Evolutionary conservation across 805 yeast species (phyloP), one percentile per base, ranked within the genome.

Genomic region (Debaryomyces tyrocola): DNA sequence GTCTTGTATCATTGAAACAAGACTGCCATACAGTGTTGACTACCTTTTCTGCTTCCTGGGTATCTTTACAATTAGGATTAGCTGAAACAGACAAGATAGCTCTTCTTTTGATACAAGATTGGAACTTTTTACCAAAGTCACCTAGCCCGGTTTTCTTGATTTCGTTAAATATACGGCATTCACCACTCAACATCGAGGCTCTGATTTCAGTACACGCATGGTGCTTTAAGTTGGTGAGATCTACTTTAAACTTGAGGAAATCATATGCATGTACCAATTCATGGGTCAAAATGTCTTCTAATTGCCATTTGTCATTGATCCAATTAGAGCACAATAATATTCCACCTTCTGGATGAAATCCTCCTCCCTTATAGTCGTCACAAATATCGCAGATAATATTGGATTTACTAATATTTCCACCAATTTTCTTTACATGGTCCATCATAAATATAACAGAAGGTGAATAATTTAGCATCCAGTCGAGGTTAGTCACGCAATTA

Each of bases 201-300:
- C 99, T 76, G 43, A 94, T 89, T 65, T 94, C 99, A 0, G 97
- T 85, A 64, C 99, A 94, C 0, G 99, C 99, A 62, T 92, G 98
- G 61, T 94, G 99, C 58, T 82, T 80, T 60, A 94, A 70, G 64
- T 92, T 82, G 46, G 77, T 59, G 86, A 96, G 87, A 64, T 94
- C 89, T 2, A 94, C 90, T 45, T 89, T 74, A 73, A 94, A 94
- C 64, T 90, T 85, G 53, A 88, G 73, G 59, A 90, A 84, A 67
- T 94, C 99, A 66, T 89, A 94, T 51, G 90, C 94, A 66, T 94
- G 99, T 29, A 94, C 83, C 63, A 94, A 74, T 62, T 94, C 99
- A 62, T 94, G 99, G 1, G 97, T 78, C 51, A 94, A 68, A 0
- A 96, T 88, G 59, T 94, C 98, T 61, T 92, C 97, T 47, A 90